phyloP scores from a whole-genome alignment of 2,329 filamentous ascomycete species.

The Clonostachys sp. region DNA sequence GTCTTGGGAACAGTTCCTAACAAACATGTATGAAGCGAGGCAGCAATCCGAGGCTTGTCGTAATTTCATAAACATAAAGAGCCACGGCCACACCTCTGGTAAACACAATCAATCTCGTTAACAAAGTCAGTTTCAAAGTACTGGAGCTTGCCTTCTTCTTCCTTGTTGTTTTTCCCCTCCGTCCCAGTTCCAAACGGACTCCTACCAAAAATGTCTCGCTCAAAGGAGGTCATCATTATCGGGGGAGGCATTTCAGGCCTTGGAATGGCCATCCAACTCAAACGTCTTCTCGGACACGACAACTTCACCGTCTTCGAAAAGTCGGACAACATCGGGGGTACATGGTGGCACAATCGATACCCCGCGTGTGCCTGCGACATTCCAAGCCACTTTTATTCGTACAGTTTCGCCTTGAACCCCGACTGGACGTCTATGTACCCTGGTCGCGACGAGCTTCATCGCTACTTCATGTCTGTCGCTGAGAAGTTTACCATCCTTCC shows the following conservation, averaged over 20 bases:
- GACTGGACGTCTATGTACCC: background rate
- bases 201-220: too few relatives aligned
- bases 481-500: background rate
- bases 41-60: too few relatives aligned
- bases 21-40: too few relatives aligned
- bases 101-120: too few relatives aligned
- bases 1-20: too few relatives aligned
- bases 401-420: constrained; percentile 1
- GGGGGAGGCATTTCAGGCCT: background rate
- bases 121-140: too few relatives aligned
- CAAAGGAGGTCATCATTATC: background rate
- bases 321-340: constrained; percentile 11
- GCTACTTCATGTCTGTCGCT: background rate
- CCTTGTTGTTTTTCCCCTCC: too few relatives aligned
- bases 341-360: constrained; percentile 17
- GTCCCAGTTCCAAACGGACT: too few relatives aligned
- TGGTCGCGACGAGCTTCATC: background rate
- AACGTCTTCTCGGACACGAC: constrained; percentile 7
- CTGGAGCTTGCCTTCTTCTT: too few relatives aligned
- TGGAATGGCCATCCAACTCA: constrained; percentile 11
- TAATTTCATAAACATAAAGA: too few relatives aligned
- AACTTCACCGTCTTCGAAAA: constrained; percentile 11
- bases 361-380: constrained; percentile 17
- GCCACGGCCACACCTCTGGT: too few relatives aligned
- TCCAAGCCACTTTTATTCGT: constrained; percentile 17